Percentiles rank a stretch among this genome's conserved stretches.
Evolutionary conservation across 345 rosid species (phyloP).

Genomic region (Gossypium sturtianum): DNA sequence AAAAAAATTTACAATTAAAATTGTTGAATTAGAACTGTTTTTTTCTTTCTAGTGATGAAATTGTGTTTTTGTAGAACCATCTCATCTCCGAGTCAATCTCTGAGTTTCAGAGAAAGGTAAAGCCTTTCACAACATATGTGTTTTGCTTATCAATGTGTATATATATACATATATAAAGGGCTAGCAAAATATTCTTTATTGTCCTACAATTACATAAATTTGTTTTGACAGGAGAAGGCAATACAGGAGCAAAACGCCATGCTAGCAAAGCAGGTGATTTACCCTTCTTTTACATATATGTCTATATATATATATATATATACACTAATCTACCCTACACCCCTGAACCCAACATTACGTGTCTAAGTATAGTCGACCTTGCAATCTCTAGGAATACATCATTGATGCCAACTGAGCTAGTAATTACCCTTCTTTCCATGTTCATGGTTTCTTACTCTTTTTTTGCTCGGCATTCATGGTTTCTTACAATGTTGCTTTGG

Average conservation of each 20-base stretch:
- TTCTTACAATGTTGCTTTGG: too few species aligned
- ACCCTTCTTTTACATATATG: not conserved
- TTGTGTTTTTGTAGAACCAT: constrained; percentile 55
- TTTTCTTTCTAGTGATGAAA: not conserved
- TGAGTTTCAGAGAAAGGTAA: constrained; percentile 75
- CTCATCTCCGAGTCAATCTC: constrained; percentile 76
- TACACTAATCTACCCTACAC: too few species aligned
- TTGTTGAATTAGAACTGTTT: not conserved
- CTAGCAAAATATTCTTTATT: too few species aligned
- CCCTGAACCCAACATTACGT: too few species aligned
- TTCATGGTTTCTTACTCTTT: too few species aligned
- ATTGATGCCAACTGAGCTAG: too few species aligned
- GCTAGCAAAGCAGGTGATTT: constrained; percentile 61
- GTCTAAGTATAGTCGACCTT: too few species aligned
- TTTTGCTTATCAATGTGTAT: not conserved
- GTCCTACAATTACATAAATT: not conserved
- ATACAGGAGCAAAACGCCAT: constrained; percentile 64
- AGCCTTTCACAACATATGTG: not conserved
- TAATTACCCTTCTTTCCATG: too few species aligned
- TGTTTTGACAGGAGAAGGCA: constrained; percentile 45
- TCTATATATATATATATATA: too few species aligned
- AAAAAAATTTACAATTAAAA: too few species aligned
- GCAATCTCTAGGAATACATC: too few species aligned
- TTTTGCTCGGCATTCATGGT: too few species aligned
- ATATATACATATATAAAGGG: not conserved